Percentiles rank a stretch among this genome's conserved stretches.
Evolutionary conservation across 2,329 filamentous ascomycete species (phyloP).

Genomic region (Fusarium brachygibbosum): DNA sequence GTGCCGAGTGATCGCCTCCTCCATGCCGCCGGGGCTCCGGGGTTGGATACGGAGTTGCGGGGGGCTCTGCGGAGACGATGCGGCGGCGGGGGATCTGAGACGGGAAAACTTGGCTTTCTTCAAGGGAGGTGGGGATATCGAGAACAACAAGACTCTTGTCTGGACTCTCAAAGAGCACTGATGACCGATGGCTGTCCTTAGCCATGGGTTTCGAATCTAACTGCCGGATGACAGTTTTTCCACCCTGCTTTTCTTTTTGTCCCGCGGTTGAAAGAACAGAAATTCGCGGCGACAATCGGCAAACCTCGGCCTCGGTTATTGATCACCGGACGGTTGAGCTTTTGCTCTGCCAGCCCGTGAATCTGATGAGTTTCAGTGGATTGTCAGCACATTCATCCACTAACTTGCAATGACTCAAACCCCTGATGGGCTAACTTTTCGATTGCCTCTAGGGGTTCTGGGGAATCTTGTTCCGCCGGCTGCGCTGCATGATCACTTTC

Average conservation of each 20-base stretch:
- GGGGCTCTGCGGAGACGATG: conserved; percentile 62
- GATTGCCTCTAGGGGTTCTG: conserved; percentile 32
- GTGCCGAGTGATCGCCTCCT: conserved; percentile 48
- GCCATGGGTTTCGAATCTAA: conserved; percentile 18
- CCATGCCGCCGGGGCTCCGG: conserved; percentile 61
- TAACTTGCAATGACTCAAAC: conserved; percentile 19
- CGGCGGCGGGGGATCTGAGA: conserved; percentile 55
- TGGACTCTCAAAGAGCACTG: conserved; percentile 52
- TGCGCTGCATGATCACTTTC: conserved; percentile 41
- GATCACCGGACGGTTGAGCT: conserved; percentile 38
- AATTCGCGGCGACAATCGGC: conserved; percentile 46
- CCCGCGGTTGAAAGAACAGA: conserved; percentile 30
- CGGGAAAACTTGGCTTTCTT: conserved; percentile 70
- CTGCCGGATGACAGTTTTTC: conserved; percentile 23
- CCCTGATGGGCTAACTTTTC: conserved; percentile 18
- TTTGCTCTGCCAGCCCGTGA: conserved; percentile 8
- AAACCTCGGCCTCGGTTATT: conserved; percentile 51
- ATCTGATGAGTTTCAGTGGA: conserved; percentile 32
- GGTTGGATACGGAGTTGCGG: conserved; percentile 62
- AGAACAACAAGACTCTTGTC: conserved; percentile 68
- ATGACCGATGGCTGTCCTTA: conserved; percentile 36
- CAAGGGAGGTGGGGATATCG: conserved; percentile 78
- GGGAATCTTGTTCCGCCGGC: conserved; percentile 18
- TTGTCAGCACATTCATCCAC: conserved; percentile 29
- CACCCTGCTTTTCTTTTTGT: conserved; percentile 7